Conservation (phyloP, 345 rosid genomes). For the Citrus hindsii region DNA sequence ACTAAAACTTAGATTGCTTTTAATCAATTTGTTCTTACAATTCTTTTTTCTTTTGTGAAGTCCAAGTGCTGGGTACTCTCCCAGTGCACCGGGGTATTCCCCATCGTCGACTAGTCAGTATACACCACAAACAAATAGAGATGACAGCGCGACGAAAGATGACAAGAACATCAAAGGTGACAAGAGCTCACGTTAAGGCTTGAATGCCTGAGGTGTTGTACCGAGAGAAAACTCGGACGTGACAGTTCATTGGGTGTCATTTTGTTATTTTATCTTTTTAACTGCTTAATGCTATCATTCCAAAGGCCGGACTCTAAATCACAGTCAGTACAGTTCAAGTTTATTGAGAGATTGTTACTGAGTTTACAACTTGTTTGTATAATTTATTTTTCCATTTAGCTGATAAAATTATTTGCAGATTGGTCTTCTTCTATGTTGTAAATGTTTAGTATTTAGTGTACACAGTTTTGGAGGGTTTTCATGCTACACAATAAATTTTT, state of each 20-base stretch:
- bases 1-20: background rate
- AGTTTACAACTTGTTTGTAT: background rate
- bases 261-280: background rate
- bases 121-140: conserved; percentile 49
- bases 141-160: conserved; percentile 36
- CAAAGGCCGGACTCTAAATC: background rate
- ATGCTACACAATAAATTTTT: background rate
- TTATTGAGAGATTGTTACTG: background rate
- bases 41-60: conserved; percentile 17
- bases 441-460: background rate
- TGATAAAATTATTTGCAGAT: background rate
- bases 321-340: background rate
- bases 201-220: background rate
- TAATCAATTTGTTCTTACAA: background rate
- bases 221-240: background rate
- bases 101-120: conserved; percentile 58
- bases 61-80: conserved; percentile 63
- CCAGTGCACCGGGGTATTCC: conserved; percentile 62
- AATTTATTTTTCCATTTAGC: background rate
- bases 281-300: background rate
- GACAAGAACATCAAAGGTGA: conserved; percentile 22
- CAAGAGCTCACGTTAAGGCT: conserved; percentile 13
- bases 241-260: background rate
- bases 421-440: background rate
- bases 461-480: background rate